Base-by-base conservation (phyloP, 2,329 filamentous ascomycete genomes). In the Arthrobotrys musiformis region DNA sequence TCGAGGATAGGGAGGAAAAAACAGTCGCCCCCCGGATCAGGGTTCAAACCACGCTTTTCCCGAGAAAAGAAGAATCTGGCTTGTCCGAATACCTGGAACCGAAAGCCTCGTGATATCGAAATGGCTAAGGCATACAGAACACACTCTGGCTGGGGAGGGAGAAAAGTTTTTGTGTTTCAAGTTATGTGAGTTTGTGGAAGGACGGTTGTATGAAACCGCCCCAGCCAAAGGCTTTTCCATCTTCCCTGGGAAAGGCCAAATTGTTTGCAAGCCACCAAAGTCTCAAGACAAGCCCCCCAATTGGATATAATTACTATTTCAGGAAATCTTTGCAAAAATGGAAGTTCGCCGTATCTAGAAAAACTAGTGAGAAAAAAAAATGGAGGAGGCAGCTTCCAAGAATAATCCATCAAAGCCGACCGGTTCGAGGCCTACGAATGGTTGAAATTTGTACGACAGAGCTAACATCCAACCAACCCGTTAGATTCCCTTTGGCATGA, bases 131-230 rank as follows among this genome's bases (percentile, higher is more conserved):
- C 28, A 40, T 44, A 19, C 46, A 56, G 48, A 56, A 42, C 35
- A 24, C 30, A 46, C 52, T 58, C 17, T 56, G 26, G n/a, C n/a
- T n/a, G n/a, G n/a, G n/a, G n/a, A n/a, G 48, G 52, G 54, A 70
- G 1, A 40, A 63, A 35, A 13, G 26, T 58, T 73, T 64, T 64
- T 66, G 69, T 73, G 69, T 73, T 73, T 73, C 69, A 73, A 33
- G 61, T 66, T 33, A 62, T 73, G 69, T 73, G 48, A n/a, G 61
- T 58, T 72, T 66, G 54, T 63, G 54, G 68, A 72, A 72, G 58
- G 17, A 61, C 58, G 48, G 68, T 30, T 56, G 58, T 50, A 48
- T 56, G 58, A 72, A 64, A 72, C 68, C 58, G 58, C 50, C 52
- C 11, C 37, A 33, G 52, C 48, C n/a, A 48, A 9, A 37, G 15